A percentile compares a stretch with the other conserved stretches of the same genome.
Conservation (phyloP, 2,329 filamentous ascomycete genomes). For the Cytospora piceicola region DNA sequence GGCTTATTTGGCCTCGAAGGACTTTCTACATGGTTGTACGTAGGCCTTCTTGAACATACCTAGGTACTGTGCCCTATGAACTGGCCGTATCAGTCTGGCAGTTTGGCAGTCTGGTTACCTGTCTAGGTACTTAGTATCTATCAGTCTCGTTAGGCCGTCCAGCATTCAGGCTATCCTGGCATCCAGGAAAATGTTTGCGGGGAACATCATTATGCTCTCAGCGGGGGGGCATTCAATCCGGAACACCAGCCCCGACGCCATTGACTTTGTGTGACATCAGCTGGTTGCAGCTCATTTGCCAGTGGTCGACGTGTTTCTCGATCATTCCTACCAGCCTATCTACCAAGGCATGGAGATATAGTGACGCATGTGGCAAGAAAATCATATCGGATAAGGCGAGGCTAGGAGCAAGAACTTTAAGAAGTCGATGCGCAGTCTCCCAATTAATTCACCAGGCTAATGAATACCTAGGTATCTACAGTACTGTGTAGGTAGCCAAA, state of each 20-base stretch:
- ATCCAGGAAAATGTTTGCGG: not conserved
- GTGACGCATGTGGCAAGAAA: conserved; percentile 1
- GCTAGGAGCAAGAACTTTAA: not conserved
- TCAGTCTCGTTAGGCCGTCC: not conserved
- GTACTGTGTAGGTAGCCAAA: no score
- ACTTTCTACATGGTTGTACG: no score
- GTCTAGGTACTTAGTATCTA: no score
- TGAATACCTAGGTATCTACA: no score
- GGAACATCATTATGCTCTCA: not conserved
- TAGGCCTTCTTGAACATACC: not conserved
- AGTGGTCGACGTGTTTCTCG: not conserved
- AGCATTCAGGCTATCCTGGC: not conserved
- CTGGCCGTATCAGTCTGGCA: not conserved
- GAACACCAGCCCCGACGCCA: not conserved
- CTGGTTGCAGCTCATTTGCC: not conserved
- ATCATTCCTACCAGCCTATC: not conserved
- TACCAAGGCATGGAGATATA: not conserved
- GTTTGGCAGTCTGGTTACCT: not conserved
- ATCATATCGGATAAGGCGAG: not conserved
- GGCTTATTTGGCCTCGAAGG: not conserved
- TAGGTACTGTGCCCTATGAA: not conserved
- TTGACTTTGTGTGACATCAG: not conserved
- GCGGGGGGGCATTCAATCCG: not conserved
- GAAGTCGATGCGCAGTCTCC: not conserved
- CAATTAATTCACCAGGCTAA: not conserved